Evolutionary conservation across 805 yeast species (phyloP).

Genomic region (Scheffersomyces amazonensis): DNA sequence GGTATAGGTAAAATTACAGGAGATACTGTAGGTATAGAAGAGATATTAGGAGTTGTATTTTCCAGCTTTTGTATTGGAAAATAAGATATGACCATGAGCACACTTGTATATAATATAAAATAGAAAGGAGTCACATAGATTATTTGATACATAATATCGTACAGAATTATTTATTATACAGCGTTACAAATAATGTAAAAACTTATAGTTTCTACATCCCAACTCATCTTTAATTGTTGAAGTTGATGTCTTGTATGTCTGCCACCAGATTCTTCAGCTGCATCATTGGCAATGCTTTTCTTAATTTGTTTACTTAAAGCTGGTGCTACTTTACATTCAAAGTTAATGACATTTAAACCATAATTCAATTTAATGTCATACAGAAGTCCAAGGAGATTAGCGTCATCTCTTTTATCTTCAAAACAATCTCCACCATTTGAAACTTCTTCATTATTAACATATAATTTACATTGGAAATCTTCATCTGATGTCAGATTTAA

Average conservation of each 20-base stretch:
- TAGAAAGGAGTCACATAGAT: slow-evolving; percentile 4
- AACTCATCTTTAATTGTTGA: slow-evolving; percentile 41
- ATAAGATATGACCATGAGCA: slow-evolving; percentile 35
- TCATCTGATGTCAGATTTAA: slow-evolving; percentile 34
- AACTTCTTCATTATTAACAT: slow-evolving; percentile 38
- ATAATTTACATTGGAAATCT: slow-evolving; percentile 39
- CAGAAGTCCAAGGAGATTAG: slow-evolving; percentile 20
- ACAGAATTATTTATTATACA: slow-evolving; percentile 10
- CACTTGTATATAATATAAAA: neutral
- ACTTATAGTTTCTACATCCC: slow-evolving; percentile 43
- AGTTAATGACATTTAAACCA: slow-evolving; percentile 38
- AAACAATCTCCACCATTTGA: slow-evolving; percentile 26
- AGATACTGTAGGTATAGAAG: slow-evolving; percentile 83
- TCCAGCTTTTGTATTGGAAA: slow-evolving; percentile 94
- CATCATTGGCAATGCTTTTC: slow-evolving; percentile 14
- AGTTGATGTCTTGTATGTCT: slow-evolving; percentile 45
- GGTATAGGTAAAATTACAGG: slow-evolving; percentile 95
- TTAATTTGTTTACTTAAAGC: slow-evolving; percentile 34
- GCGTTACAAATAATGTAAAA: slow-evolving; percentile 30
- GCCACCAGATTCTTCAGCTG: slow-evolving; percentile 30
- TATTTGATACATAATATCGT: neutral
- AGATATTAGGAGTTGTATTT: slow-evolving; percentile 85
- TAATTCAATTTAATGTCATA: slow-evolving; percentile 39
- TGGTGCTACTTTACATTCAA: slow-evolving; percentile 43
- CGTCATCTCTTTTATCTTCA: slow-evolving; percentile 22